Conservation (phyloP, 257 asterid species). For the Buddleja alternifolia region DNA sequence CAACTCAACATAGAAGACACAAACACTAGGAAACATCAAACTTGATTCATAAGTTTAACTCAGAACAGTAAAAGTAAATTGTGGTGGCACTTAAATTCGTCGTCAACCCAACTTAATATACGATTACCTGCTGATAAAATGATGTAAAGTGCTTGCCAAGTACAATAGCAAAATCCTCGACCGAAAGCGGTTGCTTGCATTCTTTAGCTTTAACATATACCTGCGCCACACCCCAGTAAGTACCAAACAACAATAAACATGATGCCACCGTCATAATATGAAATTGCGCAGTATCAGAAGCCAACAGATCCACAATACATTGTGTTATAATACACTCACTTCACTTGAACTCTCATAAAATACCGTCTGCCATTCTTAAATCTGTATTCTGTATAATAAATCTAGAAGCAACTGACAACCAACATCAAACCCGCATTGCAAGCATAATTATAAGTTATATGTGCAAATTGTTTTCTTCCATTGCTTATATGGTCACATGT, state of each 20-base stretch:
- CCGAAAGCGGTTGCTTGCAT: constrained; percentile 61
- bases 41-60: constrained; percentile 4
- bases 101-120: not conserved
- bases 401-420: not conserved
- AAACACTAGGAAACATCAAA: not conserved
- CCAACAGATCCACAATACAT: not conserved
- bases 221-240: constrained; percentile 45
- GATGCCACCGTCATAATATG: not conserved
- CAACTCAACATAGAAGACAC: not conserved
- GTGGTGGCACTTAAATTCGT: not conserved
- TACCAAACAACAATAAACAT: constrained; percentile 12
- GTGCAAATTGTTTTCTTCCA: not conserved
- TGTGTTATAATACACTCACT: not conserved
- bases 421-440: not conserved
- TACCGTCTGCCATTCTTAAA: not conserved
- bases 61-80: not conserved
- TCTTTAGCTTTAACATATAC: constrained; percentile 96
- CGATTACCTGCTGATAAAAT: constrained; percentile 69
- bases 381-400: not conserved
- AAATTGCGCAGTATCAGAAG: not conserved
- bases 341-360: not conserved
- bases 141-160: constrained; percentile 91
- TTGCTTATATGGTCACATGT: not conserved
- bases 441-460: not conserved
- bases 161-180: constrained; percentile 81